Evolutionary conservation across 2,329 filamentous ascomycete genomes (phyloP), one percentile per base, ranked within the genome.

Genomic region (Aspergillus quadrilineatus): DNA sequence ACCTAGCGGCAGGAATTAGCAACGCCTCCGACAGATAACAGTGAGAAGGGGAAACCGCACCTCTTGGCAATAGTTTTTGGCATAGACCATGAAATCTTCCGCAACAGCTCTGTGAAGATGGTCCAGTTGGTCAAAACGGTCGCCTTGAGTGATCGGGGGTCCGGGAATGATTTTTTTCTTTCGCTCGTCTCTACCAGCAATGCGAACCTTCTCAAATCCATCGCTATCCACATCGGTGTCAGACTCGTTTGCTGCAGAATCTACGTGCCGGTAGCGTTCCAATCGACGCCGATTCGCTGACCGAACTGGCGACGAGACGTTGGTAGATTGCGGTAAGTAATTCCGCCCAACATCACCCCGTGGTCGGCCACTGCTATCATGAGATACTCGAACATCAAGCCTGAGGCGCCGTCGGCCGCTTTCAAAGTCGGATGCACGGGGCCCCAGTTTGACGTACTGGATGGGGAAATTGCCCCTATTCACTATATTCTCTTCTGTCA

Each of bases 401-500:
- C 79, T 78, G 59, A 87, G 57, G 59, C 70, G 69, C 28, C 71
- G 68, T 47, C 73, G 71, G 12, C 80, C 77, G 49, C 63, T 65
- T 17, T 73, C 67, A 61, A 81, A 85, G 14, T 81, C 76, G 14
- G 71, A 66, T 52, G 75, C 75, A 39, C 77, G 78, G n/a, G 71
- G 68, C 45, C 78, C 76, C 39, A 73, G 61, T 49, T 71, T 67
- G 48, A 77, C 63, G 69, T 97, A 96, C 62, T 89, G 85, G 52
- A 85, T 83, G 1, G 90, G 83, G 69, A 96, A 92, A 4, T 84
- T 84, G 46, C 77, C 77, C 43, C 75, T 77, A 68, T 87, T 89
- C 55, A 85, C 77, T 49, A 83, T 77, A 67, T 90, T 89, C 34
- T 87, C 77, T 73, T 97, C 91, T 12, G 71, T 73, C 28, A 99